Evolutionary conservation across 148 eudicot species (phyloP).

Genomic region (Silene uniflora): DNA sequence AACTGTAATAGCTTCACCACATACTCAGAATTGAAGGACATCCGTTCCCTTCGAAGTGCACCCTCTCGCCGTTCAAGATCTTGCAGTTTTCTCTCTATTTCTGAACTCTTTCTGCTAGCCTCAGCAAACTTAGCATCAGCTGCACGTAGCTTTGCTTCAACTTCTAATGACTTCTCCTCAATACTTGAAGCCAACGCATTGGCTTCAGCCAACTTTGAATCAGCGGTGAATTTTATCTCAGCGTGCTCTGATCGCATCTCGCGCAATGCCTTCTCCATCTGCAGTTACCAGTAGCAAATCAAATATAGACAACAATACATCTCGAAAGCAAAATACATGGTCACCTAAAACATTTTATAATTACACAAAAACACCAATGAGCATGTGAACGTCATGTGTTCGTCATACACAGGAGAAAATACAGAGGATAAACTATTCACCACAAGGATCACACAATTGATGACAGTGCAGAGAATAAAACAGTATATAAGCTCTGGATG

Average conservation of each 20-base stretch:
- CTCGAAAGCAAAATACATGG: neutral
- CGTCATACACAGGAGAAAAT: neutral
- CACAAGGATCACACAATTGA: neutral
- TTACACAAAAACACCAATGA: neutral
- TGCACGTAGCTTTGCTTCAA: constrained; percentile 78
- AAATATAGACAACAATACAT: constrained; percentile 1
- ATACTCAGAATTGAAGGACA: constrained; percentile 80
- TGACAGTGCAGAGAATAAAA: neutral
- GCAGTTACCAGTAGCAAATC: constrained; percentile 33
- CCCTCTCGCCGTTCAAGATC: constrained; percentile 74
- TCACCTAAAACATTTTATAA: neutral
- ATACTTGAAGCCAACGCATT: constrained; percentile 70
- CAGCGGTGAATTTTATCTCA: constrained; percentile 87
- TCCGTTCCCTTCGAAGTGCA: constrained; percentile 71
- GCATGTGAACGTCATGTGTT: neutral
- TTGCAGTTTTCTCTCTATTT: constrained; percentile 67
- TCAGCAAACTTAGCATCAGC: constrained; percentile 93
- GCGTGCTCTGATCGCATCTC: constrained; percentile 95
- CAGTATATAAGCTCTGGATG: neutral
- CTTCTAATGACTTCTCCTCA: constrained; percentile 92
- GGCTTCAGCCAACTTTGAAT: constrained; percentile 88
- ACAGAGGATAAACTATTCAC: neutral
- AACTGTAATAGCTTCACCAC: constrained; percentile 8
- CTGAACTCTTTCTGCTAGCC: constrained; percentile 80
- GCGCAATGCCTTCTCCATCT: constrained; percentile 86